Evolutionary conservation across 2,329 filamentous ascomycete species (phyloP).

Genomic region (Incumbomyces lentus): DNA sequence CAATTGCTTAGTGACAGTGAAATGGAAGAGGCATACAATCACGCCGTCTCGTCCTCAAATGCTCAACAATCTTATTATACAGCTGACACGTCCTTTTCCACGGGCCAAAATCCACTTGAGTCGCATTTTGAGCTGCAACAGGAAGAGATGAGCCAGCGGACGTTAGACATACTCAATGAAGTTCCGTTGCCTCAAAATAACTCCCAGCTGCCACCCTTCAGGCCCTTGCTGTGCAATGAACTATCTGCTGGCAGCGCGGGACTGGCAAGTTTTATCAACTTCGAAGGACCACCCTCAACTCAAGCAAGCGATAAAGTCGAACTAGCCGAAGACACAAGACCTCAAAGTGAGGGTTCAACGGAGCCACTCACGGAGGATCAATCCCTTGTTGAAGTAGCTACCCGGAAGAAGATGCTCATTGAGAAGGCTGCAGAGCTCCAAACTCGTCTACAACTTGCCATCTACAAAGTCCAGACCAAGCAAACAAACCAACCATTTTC

Average conservation of each 20-base stretch:
- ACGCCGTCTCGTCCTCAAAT: slow-evolving; percentile 5
- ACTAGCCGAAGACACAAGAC: slow-evolving; percentile 21
- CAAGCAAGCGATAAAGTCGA: slow-evolving; percentile 13
- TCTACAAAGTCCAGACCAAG: slow-evolving; percentile 21
- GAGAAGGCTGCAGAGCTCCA: slow-evolving; percentile 18
- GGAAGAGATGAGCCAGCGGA: slow-evolving; percentile 20
- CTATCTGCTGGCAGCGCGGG: slow-evolving; percentile 18
- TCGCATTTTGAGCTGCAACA: slow-evolving; percentile 17
- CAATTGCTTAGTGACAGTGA: slow-evolving; percentile 12
- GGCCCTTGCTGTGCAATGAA: slow-evolving; percentile 13
- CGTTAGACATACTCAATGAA: slow-evolving; percentile 18
- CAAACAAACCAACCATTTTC: slow-evolving; percentile 19
- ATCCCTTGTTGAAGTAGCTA: slow-evolving; percentile 12
- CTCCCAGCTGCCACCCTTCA: slow-evolving; percentile 12
- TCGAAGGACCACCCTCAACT: slow-evolving; percentile 15
- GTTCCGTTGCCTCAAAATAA: slow-evolving; percentile 12
- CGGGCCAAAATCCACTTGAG: slow-evolving; percentile 17
- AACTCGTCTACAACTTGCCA: slow-evolving; percentile 20
- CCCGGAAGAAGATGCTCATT: slow-evolving; percentile 10
- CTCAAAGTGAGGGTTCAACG: slow-evolving; percentile 29
- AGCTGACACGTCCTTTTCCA: slow-evolving; percentile 12
- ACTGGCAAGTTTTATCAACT: slow-evolving; percentile 21
- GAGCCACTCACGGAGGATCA: slow-evolving; percentile 25
- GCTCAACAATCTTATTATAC: slow-evolving; percentile 12
- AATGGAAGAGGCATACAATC: slow-evolving; percentile 3